Base-by-base conservation (phyloP, 75 land plant genomes). In the Cunninghamia lanceolata region DNA sequence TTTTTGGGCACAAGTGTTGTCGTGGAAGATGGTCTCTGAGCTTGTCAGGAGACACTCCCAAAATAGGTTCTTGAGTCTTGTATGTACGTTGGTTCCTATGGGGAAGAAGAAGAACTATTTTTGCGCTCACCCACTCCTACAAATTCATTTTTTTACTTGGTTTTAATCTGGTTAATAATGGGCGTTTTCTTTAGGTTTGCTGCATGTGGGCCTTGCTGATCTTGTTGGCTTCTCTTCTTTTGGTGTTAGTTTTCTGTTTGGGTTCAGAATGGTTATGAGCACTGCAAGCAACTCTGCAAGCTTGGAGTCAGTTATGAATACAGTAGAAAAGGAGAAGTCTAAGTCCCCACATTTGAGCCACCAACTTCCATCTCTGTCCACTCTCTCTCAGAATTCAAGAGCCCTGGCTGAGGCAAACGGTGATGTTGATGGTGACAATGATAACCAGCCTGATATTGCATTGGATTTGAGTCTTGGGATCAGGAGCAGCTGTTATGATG, bases 381-480 rank as follows among this genome's bases (percentile, higher is more conserved):
- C 47, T 8, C 32, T 43, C 34, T 80, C 82, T 45, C 82, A 80
- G 47, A 80, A 80, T 80, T 80, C 82, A 5, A 43, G 32, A 43
- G 82, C 47, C 46, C 28, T 45, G 46, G 52, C 32, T 8, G 45
- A 80, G n/a, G 50, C n/a, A 25, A 80, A 80, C 30, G n/a, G 32
- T 43, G 50, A 45, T 80, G 82, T 25, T 39, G 82, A 80, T 80
- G 46, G 25, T 42, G 68, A 63, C 53, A 50, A 50, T 63, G 75
- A 32, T 34, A 80, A 45, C 30, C 40, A 83, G 66, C 38, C 84
- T 34, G 66, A 83, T 14, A 34, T 83, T 50, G 54, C 84, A 52
- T 66, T 83, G 84, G 84, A 83, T 53, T 83, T 83, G 84, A 83
- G 84, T 36, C 63, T 83, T 3, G 39, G 84, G 39, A 83, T 83